These are phyloP conservation scores for Penicillium sp. DNA, from an alignment of 2,329 filamentous ascomycete species.

Conservation along the genomic window DNA sequence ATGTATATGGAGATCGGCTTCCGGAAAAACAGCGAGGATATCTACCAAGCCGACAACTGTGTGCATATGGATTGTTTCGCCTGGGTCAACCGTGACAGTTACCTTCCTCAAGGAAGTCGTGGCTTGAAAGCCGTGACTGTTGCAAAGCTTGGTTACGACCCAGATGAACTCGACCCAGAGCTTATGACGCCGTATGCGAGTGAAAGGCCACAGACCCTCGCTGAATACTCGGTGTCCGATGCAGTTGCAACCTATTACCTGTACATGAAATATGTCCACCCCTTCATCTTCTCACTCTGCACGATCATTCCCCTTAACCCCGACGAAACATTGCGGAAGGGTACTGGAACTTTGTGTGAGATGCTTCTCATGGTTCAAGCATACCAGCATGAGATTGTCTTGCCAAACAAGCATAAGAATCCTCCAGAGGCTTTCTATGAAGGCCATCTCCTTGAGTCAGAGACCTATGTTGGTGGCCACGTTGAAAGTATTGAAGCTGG, in stretches of 20 bases:
- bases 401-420: conserved; percentile 93
- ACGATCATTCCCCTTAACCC: conserved; percentile 92
- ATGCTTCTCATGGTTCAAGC: conserved; percentile 99
- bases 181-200: conserved; percentile 87
- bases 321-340: conserved; percentile 90
- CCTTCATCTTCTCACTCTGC: conserved; percentile 97
- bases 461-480: conserved; percentile 97
- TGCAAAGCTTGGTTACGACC: conserved; percentile 96
- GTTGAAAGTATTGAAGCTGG: conserved; percentile 99
- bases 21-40: conserved; percentile 89
- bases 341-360: conserved; percentile 97
- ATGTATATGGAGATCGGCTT: conserved; percentile 99
- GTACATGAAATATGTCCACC: conserved; percentile 99
- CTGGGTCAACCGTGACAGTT: conserved; percentile 98
- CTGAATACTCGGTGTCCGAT: conserved; percentile 98
- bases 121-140: conserved; percentile 97
- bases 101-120: conserved; percentile 93
- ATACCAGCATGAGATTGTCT: conserved; percentile 83
- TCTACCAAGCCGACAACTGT: conserved; percentile 93
- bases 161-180: conserved; percentile 95
- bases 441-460: conserved; percentile 89
- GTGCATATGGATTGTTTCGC: conserved; percentile 99
- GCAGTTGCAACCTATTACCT: conserved; percentile 98
- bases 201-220: conserved; percentile 88
- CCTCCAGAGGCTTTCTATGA: conserved; percentile 95